Evolutionary conservation across 164 flowering plant genomes (phyloP), one percentile per base, ranked within the genome.

Genomic region (Saururus chinensis): DNA sequence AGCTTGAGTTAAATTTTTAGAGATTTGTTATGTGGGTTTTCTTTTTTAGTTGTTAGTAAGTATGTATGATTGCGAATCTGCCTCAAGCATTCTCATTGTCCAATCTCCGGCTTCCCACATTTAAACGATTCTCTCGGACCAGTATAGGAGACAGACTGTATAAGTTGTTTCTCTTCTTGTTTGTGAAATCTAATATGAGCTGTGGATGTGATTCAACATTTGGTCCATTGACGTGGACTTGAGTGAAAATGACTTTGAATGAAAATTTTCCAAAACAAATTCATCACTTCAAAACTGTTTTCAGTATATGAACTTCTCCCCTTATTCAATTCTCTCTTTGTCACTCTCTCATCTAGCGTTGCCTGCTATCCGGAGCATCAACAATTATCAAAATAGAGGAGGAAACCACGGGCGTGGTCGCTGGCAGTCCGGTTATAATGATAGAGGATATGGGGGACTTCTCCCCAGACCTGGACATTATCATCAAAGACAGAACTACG

Each of bases 381-480:
- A 76, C 68, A 75, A 81, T 71, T 13, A 45, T 45, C 84, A 74
- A 19, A 64, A 64, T 6, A 77, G 87, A 22, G 89, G 87, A 22
- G 89, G 89, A 24, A 71, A 65, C 58, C 75, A 63, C 71, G 96
- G 96, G 17, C 88, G 96, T 70, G 97, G 96, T 1, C 89, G 93
- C 24, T 77, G 89, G 82, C 87, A 74, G 56, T 64, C 49, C 2
- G 49, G 49, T 4, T 45, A 72, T 59, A 84, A 84, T 76, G 88
- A 80, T 68, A 79, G 99, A 76, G 97, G 93, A 62, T 76, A 80
- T 59, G 97, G 96, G 13, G n/a, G n/a, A n/a, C 24, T 93, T 52
- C 96, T 95, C 61, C 97, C 97, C 8, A 77, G 93, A 4, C 97
- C 97, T 49, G 92, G 95, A 54, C 75, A 82, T 56, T 85, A 75